These are phyloP conservation scores for Cyclotella sp. DNA, from an alignment of 108 stramenopile genomes.

Conservation along the genomic window DNA sequence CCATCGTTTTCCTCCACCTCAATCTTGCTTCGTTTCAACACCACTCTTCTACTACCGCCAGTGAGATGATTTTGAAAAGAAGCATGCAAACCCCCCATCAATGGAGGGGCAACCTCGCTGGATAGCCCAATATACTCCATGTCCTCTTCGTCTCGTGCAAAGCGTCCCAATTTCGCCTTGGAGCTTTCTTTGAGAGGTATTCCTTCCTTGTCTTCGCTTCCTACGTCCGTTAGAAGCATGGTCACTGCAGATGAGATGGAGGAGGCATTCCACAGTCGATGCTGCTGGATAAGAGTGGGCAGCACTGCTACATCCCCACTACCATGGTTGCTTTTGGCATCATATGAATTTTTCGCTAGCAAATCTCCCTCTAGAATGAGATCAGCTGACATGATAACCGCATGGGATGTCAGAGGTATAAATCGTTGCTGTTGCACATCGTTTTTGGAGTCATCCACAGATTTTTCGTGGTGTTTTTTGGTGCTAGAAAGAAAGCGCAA, in stretches of 20 bases:
- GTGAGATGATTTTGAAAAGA: conserved; percentile 5
- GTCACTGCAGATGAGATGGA: conserved; percentile 54
- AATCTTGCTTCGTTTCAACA: conserved; percentile 75
- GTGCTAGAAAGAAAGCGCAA: conserved; percentile 57
- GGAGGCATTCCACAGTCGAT: conserved; percentile 46
- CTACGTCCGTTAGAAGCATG: conserved; percentile 76
- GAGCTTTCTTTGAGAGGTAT: conserved; percentile 80
- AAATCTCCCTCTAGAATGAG: conserved; percentile 56
- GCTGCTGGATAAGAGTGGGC: conserved; percentile 36
- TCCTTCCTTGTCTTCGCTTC: conserved; percentile 82
- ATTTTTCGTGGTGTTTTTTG: background rate
- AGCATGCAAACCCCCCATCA: conserved; percentile 32
- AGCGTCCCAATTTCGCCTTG: conserved; percentile 76
- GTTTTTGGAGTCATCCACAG: background rate
- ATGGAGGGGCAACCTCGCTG: conserved; percentile 38
- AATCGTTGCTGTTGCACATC: background rate
- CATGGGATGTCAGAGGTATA: conserved; percentile 47
- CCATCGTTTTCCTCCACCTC: conserved; percentile 82
- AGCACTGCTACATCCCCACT: conserved; percentile 18
- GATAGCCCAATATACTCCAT: conserved; percentile 85
- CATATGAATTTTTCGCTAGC: conserved; percentile 5
- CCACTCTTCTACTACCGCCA: conserved; percentile 53
- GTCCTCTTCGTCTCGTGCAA: conserved; percentile 82
- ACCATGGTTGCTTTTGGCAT: conserved; percentile 25
- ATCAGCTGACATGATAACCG: conserved; percentile 80